Conservation (phyloP, 768 basidiomycete species). For the Coprinopsis strossmayeri region DNA sequence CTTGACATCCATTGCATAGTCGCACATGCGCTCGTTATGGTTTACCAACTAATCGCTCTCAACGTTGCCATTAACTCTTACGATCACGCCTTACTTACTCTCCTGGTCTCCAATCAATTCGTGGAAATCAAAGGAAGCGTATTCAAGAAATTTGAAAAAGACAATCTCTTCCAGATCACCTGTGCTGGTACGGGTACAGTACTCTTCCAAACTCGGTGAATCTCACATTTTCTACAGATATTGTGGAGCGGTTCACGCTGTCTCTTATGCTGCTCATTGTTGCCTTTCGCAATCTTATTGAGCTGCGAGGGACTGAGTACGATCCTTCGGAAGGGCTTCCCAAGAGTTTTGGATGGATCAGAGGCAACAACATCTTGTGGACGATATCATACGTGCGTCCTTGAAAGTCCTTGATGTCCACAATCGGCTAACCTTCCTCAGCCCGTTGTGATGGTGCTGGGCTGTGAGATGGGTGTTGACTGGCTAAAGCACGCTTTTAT, state of each 20-base stretch:
- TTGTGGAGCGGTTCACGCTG: conserved; percentile 94
- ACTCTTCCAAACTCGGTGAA: not conserved
- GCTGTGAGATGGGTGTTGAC: conserved; percentile 92
- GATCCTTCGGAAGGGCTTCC: conserved; percentile 67
- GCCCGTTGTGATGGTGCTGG: conserved; percentile 89
- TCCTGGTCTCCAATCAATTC: conserved; percentile 96
- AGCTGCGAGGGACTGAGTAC: conserved; percentile 87
- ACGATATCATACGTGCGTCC: conserved; percentile 81
- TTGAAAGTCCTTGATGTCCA: not conserved
- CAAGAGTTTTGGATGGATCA: conserved; percentile 79
- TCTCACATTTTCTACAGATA: conserved; percentile 48
- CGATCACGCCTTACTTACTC: conserved; percentile 89
- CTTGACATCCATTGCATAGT: conserved; percentile 36
- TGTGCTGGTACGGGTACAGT: conserved; percentile 64
- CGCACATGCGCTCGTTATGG: conserved; percentile 87
- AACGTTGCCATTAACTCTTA: conserved; percentile 99
- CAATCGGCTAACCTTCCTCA: conserved; percentile 22
- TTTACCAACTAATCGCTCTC: conserved; percentile 90
- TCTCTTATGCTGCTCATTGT: conserved; percentile 87
- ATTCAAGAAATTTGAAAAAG: conserved; percentile 99
- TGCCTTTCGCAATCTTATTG: conserved; percentile 91
- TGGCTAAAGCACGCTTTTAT: conserved; percentile 99
- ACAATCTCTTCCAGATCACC: conserved; percentile 96
- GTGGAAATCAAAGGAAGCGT: conserved; percentile 99
- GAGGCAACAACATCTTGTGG: conserved; percentile 73